phyloP scores from a whole-genome alignment of 106 monocot species.

The Narthecium ossifragum region DNA sequence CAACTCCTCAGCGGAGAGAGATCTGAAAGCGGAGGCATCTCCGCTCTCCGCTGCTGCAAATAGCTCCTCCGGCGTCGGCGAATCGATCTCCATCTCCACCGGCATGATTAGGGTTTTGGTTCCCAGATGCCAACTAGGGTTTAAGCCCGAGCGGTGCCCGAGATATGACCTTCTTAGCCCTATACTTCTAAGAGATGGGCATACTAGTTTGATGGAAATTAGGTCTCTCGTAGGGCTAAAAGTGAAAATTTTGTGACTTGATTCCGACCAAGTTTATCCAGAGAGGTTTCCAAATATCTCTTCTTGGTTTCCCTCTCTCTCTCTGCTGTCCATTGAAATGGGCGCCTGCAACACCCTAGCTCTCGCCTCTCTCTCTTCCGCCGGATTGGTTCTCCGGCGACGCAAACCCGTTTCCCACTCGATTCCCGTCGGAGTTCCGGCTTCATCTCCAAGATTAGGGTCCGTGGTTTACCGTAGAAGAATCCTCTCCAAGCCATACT shows the following conservation, averaged over 20 bases:
- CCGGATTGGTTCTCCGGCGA: not conserved
- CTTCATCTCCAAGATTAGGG: slow-evolving; percentile 2
- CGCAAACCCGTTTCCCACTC: not conserved
- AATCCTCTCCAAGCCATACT: slow-evolving; percentile 17
- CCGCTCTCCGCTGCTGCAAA: slow-evolving; percentile 79
- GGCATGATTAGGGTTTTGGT: too few relatives aligned
- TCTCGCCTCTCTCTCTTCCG: slow-evolving; percentile 19
- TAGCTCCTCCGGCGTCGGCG: slow-evolving; percentile 44
- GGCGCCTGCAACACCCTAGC: slow-evolving; percentile 33
- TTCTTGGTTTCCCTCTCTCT: too few relatives aligned
- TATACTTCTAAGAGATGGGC: too few relatives aligned
- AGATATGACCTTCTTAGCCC: too few relatives aligned
- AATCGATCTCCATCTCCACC: slow-evolving; percentile 54
- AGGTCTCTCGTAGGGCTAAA: too few relatives aligned
- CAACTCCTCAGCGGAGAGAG: slow-evolving; percentile 38
- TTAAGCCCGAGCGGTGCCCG: too few relatives aligned
- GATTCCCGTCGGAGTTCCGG: slow-evolving; percentile 4
- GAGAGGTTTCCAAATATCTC: too few relatives aligned
- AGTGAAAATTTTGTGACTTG: too few relatives aligned
- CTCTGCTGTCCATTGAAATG: slow-evolving; percentile 16
- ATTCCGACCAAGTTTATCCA: too few relatives aligned
- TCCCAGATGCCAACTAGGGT: not conserved
- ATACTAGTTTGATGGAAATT: too few relatives aligned
- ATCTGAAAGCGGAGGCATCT: slow-evolving; percentile 33
- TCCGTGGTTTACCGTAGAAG: too few relatives aligned